These are phyloP conservation scores for Onygenales sp. DNA, from an alignment of 2,329 filamentous ascomycete species.

Conservation along the genomic window DNA sequence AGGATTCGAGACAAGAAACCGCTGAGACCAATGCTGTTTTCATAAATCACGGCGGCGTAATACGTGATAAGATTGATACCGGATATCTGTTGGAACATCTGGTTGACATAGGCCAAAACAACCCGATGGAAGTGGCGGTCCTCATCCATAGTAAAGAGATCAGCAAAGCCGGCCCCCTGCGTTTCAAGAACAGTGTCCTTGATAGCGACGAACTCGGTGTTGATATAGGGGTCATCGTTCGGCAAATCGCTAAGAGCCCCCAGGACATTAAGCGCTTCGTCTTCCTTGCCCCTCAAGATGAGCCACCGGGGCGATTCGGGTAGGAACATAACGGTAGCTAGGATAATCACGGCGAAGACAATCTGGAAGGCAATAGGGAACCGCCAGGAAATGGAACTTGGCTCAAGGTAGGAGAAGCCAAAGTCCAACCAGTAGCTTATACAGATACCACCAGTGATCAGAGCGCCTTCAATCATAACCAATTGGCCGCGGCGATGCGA, in stretches of 20 bases:
- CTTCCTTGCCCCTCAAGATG: constrained; percentile 45
- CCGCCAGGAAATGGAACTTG: constrained; percentile 41
- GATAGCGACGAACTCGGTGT: constrained; percentile 42
- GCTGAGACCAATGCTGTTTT: constrained; percentile 32
- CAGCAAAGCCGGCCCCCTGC: constrained; percentile 43
- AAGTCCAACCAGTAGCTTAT: constrained; percentile 44
- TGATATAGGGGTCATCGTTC: constrained; percentile 35
- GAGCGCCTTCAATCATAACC: constrained; percentile 44
- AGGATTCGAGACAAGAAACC: constrained; percentile 38
- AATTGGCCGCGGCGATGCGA: constrained; percentile 42
- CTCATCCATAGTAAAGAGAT: constrained; percentile 51
- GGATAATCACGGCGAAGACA: constrained; percentile 44
- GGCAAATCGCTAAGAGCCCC: constrained; percentile 38
- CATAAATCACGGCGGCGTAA: constrained; percentile 35
- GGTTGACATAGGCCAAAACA: constrained; percentile 47
- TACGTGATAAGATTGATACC: constrained; percentile 39
- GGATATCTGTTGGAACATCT: constrained; percentile 45
- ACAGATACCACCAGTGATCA: constrained; percentile 44
- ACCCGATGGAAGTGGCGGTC: constrained; percentile 49
- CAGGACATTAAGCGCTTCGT: constrained; percentile 41
- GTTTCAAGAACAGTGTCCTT: constrained; percentile 45
- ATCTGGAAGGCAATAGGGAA: constrained; percentile 52
- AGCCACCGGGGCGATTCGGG: constrained; percentile 53
- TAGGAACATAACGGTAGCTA: constrained; percentile 38
- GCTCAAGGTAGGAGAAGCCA: constrained; percentile 44